Evolutionary conservation across 768 basidiomycete genomes (phyloP).

Genomic region (Tubosaeta sp.): DNA sequence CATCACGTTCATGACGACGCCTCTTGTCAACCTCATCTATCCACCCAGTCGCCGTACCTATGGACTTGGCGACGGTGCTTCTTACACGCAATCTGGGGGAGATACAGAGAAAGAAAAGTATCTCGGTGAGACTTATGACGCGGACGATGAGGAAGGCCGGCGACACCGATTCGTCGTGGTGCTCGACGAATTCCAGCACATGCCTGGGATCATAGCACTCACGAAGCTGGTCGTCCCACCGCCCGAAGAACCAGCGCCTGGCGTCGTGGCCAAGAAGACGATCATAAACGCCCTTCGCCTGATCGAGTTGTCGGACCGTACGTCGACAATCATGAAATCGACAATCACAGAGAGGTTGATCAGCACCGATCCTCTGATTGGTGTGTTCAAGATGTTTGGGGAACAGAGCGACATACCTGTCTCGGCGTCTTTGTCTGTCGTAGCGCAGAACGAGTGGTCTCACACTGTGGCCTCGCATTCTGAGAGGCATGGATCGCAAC

Average conservation of each 20-base stretch:
- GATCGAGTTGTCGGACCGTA: conserved; percentile 84
- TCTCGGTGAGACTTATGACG: not conserved
- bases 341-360: conserved; percentile 69
- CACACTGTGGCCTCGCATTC: conserved; percentile 60
- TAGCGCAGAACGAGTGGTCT: conserved; percentile 71
- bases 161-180: conserved; percentile 67
- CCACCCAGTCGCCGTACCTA: conserved; percentile 58
- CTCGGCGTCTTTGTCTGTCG: conserved; percentile 67
- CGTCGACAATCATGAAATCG: conserved; percentile 81
- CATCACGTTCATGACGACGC: conserved; percentile 87
- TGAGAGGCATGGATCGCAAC: conserved; percentile 51
- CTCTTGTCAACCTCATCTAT: conserved; percentile 64
- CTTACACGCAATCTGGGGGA: not conserved
- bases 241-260: conserved; percentile 3
- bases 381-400: conserved; percentile 75
- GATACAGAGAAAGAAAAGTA: not conserved
- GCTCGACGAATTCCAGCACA: conserved; percentile 85
- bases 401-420: conserved; percentile 64
- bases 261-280: not conserved
- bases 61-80: conserved; percentile 20
- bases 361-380: conserved; percentile 65
- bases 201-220: conserved; percentile 87
- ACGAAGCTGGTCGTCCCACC: conserved; percentile 69
- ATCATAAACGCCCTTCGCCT: conserved; percentile 76
- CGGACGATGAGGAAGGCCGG: conserved; percentile 11